Evolutionary conservation across 1,139 yeast species (phyloP).

Genomic region (Taphrina communis): DNA sequence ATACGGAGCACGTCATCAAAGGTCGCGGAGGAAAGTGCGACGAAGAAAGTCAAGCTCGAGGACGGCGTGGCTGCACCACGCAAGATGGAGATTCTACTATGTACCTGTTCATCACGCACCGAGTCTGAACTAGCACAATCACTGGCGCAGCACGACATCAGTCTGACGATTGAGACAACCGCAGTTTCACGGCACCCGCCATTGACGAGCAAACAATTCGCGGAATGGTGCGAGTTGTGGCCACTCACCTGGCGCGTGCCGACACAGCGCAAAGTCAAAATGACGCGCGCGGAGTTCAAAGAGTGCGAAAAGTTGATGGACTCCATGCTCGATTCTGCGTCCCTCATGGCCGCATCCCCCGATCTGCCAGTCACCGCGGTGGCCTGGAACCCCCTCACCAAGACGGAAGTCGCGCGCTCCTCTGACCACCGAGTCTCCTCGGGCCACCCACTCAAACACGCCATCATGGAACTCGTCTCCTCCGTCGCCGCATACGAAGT

Average conservation of each 20-base stretch:
- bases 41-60: slow-evolving; percentile 23
- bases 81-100: slow-evolving; percentile 28
- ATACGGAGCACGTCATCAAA: slow-evolving; percentile 20
- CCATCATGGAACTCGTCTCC: slow-evolving; percentile 73
- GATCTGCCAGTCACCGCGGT: slow-evolving; percentile 56
- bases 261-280: slow-evolving; percentile 15
- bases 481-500: slow-evolving; percentile 62
- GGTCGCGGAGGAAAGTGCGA: not conserved
- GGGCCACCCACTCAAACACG: slow-evolving; percentile 66
- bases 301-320: slow-evolving; percentile 33
- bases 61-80: slow-evolving; percentile 13
- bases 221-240: slow-evolving; percentile 36
- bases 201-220: slow-evolving; percentile 32
- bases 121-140: slow-evolving; percentile 19
- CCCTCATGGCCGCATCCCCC: slow-evolving; percentile 19
- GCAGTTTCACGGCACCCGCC: slow-evolving; percentile 36
- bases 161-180: not conserved
- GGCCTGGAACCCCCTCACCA: slow-evolving; percentile 59
- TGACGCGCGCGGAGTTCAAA: slow-evolving; percentile 23
- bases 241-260: slow-evolving; percentile 39
- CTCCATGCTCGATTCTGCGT: slow-evolving; percentile 24
- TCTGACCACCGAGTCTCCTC: slow-evolving; percentile 54
- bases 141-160: slow-evolving; percentile 6
- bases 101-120: slow-evolving; percentile 22
- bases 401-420: slow-evolving; percentile 53